Evolutionary conservation across 306 rosid species (phyloP), one percentile per base, ranked within the genome.

Genomic region (Gillenia trifoliata): DNA sequence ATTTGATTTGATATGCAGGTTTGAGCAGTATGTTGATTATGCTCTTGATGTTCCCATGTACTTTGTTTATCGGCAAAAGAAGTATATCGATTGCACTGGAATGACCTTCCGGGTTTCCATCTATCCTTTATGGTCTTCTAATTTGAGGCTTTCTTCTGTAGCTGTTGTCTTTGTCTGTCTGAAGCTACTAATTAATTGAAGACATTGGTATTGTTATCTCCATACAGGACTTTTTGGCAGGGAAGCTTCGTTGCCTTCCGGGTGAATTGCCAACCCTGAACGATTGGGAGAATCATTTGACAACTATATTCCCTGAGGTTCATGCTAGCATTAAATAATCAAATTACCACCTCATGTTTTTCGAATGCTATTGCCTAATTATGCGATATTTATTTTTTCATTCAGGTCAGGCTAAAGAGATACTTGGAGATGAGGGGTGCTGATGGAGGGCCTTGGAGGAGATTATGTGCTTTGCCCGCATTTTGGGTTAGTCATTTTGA

Each of bases 391-490:
- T 69, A 61, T 20, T 25, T 75, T 73, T 78, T 23, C 77, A 45
- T 84, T 77, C 91, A 92, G 99, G 98, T 95, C 71, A 90, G 99
- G 85, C 83, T 95, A 81, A 95, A 95, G 92, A 87, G 99, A 78
- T 95, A 95, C 83, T 80, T 95, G 88, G 99, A 95, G 87, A 95
- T 95, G 99, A 89, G 99, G 86, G 98, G 98, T 26, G 93, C 98
- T 81, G 99, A 95, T 82, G 99, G 97, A 79, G 99, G 99, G 15
- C 99, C 99, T 70, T 95, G 98, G 99, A 90, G 99, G 92, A 92
- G 97, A 83, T 84, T 95, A 76, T 92, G 97, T 79, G 98, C 98
- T 79, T 85, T 95, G 85, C 99, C 99, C 55, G 98, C 99, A 57
- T 86, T 95, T 85, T 95, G 98, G 99, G 99, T 92, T 82, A 79